Conservation (phyloP, 495 filamentous ascomycete species). For the Aspergillus olivimuriae region DNA sequence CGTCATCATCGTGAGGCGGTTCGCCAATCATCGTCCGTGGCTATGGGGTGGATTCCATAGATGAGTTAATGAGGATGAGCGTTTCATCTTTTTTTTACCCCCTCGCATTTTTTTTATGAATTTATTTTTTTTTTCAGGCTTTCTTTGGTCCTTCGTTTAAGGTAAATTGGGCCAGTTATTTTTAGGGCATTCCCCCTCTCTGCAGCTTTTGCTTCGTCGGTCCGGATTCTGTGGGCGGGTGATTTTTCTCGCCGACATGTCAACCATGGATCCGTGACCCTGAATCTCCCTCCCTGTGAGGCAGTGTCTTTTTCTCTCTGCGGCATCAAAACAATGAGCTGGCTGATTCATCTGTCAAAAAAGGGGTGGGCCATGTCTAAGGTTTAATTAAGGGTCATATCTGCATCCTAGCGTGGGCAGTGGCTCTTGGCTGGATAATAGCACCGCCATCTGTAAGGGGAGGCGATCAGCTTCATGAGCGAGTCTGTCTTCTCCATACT, state of each 20-base stretch:
- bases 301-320: too few species aligned
- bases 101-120: background rate
- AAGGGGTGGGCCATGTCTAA: constrained; percentile 29
- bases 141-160: background rate
- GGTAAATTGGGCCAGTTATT: too few species aligned
- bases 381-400: constrained; percentile 44
- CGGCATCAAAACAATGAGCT: too few species aligned
- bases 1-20: constrained; percentile 11
- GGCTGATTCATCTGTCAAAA: constrained; percentile 14
- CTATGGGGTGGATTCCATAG: constrained; percentile 6
- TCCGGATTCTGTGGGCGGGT: too few species aligned
- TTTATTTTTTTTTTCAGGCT: constrained; percentile 3
- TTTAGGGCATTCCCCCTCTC: too few species aligned
- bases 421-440: constrained; percentile 24
- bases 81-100: constrained; percentile 5
- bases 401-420: constrained; percentile 29
- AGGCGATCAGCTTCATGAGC: constrained; percentile 1
- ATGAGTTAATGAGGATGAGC: constrained; percentile 13
- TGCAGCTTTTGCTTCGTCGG: too few species aligned
- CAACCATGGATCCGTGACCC: too few species aligned
- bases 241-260: too few species aligned
- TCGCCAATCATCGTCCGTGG: constrained; percentile 8
- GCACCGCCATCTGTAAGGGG: constrained; percentile 12
- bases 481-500: too few species aligned
- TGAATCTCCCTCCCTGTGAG: too few species aligned